Evolutionary conservation across 208 protist genomes (phyloP), one percentile per base, ranked within the genome.

Genomic region (Trypanosoma mega): DNA sequence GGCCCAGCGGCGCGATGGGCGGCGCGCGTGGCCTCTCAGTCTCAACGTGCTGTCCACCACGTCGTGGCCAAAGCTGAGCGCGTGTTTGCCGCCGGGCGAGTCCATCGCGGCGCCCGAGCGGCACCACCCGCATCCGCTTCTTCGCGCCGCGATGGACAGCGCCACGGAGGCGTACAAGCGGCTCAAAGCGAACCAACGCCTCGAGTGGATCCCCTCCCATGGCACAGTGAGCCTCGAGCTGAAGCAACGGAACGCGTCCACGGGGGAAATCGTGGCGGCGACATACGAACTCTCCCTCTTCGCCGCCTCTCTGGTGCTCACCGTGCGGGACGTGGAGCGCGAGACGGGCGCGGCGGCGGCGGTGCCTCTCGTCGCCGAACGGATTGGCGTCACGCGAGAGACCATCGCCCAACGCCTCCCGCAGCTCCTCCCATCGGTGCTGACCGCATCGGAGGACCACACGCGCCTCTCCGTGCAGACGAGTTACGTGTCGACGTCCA

Each of bases 11-110:
- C 16, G 34, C 8, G 29, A 67, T 23, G 2, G 29, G 26, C 3
- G 30, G 39, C 34, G 53, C 1, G 51, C 50, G 1, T 73, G 67
- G 48, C 53, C 47, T 18, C 41, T 77, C 23, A 90, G 86, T 56
- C 57, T 90, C 33, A 71, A 78, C 55, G 81, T 93, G 53, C 64
- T 93, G 11, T 91, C 83, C 5, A 74, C 84, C 53, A 85, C 80
- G 2, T 73, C 78, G 14, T 93, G 87, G 87, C 87, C 87, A 34
- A 78, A 83, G 59, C 36, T 75, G 33, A 41, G 43, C 12, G 55
- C 47, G 31, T 82, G 69, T 54, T 31, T 62, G 44, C 53, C 49
- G 9, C 30, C 56, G 2, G 63, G 63, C n/a, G 59, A 66, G 34
- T 43, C 63, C 6, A 49, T 60, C 34, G 52, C 71, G 24, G 43